Evolutionary conservation across 306 rosid species (phyloP), one percentile per base, ranked within the genome.

Genomic region (Quercus glauca): DNA sequence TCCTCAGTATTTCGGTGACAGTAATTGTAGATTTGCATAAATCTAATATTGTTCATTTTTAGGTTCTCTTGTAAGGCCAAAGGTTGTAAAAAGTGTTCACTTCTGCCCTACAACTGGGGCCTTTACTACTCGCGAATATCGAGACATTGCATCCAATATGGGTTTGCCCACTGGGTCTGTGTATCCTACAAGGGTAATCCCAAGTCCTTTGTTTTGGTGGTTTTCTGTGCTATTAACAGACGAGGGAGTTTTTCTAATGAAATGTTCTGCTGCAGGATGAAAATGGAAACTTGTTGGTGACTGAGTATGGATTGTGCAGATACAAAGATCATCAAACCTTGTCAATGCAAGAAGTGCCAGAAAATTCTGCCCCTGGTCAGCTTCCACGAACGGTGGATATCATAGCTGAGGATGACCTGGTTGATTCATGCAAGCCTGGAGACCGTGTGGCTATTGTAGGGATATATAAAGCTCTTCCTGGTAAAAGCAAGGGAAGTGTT

Each of bases 41-140:
- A 65, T 49, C 73, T 90, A 59, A 84, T 75, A 17, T 65, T 63
- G 21, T 78, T 78, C 76, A 37, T 89, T 85, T 77, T 14, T 53
- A 95, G 98, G 98, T 86, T 95, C 98, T 52, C 98, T 93, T 74
- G 99, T 95, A 69, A 88, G 98, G 89, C 99, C 99, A 21, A 95
- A 95, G 89, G 99, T 95, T 82, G 96, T 95, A 71, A 93, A 88
- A 86, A 95, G 99, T 85, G 97, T 95, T 78, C 99, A 95, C 80
- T 95, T 89, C 84, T 95, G 99, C 81, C 98, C 99, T 65, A 88
- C 89, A 53, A 91, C 99, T 0, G 89, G 89, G 49, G 71, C 26
- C 58, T 93, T 93, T 81, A 91, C 95, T 13, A 58, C 78, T 57
- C 99, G 97, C 2, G 99, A 95, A 76, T 95, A 95, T 76, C 94